Conservation (phyloP, 306 rosid species). For the Echinosophora koreensis region DNA sequence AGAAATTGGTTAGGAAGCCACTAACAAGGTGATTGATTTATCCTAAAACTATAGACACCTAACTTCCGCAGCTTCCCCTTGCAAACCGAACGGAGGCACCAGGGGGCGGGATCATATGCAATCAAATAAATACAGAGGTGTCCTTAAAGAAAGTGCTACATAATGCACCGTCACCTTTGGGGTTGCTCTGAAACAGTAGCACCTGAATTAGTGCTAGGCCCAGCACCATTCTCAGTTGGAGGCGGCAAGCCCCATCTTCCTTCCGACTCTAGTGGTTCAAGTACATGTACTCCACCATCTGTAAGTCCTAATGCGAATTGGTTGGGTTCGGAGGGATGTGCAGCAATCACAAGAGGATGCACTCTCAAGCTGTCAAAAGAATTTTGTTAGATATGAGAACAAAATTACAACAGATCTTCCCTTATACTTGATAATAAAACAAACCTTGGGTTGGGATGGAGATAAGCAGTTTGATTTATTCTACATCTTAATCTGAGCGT, state of each 20-base stretch:
- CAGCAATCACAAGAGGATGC: slow-evolving; percentile 89
- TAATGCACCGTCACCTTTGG: slow-evolving; percentile 68
- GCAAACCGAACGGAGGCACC: slow-evolving; percentile 54
- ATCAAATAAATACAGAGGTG: slow-evolving; percentile 55
- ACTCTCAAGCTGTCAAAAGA: slow-evolving; percentile 71
- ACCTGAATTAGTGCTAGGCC: slow-evolving; percentile 78
- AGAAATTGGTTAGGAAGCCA: slow-evolving; percentile 55
- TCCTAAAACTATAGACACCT: slow-evolving; percentile 68
- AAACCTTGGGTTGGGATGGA: slow-evolving; percentile 88
- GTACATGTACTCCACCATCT: slow-evolving; percentile 90
- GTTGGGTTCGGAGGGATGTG: slow-evolving; percentile 94
- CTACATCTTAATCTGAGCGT: slow-evolving; percentile 90
- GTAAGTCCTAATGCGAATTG: slow-evolving; percentile 96
- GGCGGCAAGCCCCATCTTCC: slow-evolving; percentile 98
- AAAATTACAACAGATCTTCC: slow-evolving; percentile 27
- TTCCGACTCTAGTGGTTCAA: slow-evolving; percentile 91
- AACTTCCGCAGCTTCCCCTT: slow-evolving; percentile 70
- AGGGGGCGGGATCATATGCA: slow-evolving; percentile 60
- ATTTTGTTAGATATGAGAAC: slow-evolving; percentile 5
- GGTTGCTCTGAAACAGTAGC: slow-evolving; percentile 78
- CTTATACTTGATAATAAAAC: slow-evolving; percentile 34
- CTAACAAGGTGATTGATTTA: slow-evolving; percentile 57
- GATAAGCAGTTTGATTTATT: slow-evolving; percentile 80
- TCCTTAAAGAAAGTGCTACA: slow-evolving; percentile 46
- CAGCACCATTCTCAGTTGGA: slow-evolving; percentile 92